A percentile compares a stretch with the other conserved stretches of the same genome.
Conservation (phyloP, 441 rosid species). For the Corymbia calophylla region DNA sequence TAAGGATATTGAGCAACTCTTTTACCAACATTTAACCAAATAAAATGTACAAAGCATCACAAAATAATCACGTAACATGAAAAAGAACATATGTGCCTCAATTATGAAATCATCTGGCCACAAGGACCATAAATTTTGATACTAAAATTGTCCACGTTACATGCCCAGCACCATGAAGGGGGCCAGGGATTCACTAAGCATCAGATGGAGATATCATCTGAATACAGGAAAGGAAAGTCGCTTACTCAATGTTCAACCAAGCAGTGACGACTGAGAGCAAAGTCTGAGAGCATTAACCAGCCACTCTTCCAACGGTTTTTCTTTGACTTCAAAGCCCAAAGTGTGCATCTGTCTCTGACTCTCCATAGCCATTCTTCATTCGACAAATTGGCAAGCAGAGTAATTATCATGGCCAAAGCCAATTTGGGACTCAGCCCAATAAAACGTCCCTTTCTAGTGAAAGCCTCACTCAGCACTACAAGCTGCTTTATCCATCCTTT, state of each 20-base stretch:
- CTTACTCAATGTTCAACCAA: not conserved
- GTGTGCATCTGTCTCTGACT: not conserved
- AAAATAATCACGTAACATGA: not conserved
- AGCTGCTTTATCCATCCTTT: conserved; percentile 8
- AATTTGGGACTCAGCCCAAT: not conserved
- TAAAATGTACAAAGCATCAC: not conserved
- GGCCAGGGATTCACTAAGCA: not conserved
- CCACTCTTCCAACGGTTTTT: not conserved
- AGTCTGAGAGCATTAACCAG: not conserved
- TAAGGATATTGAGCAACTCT: not conserved
- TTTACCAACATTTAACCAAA: not conserved
- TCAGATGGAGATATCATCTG: not conserved
- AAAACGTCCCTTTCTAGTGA: not conserved
- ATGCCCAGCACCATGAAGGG: not conserved
- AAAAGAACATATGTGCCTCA: not conserved
- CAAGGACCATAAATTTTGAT: not conserved
- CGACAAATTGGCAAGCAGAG: not conserved
- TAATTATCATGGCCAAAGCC: not conserved
- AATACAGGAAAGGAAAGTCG: not conserved
- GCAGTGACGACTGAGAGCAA: not conserved
- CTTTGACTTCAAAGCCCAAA: not conserved
- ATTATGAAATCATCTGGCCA: not conserved
- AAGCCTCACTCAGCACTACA: not conserved
- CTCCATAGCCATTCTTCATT: not conserved
- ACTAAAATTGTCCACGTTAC: not conserved